These are phyloP conservation scores for Cryptococcus hybrid DNA, from an alignment of 1,284 basidiomycete species.

Conservation along the genomic window DNA sequence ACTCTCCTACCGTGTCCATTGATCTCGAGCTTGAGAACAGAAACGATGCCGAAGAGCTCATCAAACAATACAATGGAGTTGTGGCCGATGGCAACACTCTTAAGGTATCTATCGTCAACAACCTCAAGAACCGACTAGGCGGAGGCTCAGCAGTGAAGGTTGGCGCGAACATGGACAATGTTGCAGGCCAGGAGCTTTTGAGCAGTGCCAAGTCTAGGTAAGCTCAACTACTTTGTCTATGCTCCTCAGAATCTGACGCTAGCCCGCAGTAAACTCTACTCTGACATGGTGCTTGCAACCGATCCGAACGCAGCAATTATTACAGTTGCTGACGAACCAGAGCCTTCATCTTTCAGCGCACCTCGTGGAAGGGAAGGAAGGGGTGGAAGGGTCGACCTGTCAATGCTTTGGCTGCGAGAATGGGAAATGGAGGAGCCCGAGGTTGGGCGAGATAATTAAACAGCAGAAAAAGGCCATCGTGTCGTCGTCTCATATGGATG, in stretches of 20 bases:
- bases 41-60: slow-evolving; percentile 63
- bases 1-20: slow-evolving; percentile 55
- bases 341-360: slow-evolving; percentile 67
- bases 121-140: slow-evolving; percentile 46
- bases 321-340: slow-evolving; percentile 37
- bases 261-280: slow-evolving; percentile 71
- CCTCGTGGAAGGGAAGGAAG: slow-evolving; percentile 77
- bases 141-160: background rate
- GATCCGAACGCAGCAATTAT: slow-evolving; percentile 68
- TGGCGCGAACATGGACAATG: background rate
- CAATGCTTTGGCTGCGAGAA: background rate
- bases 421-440: slow-evolving; percentile 52
- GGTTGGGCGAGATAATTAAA: too few species aligned
- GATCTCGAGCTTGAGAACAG: slow-evolving; percentile 70
- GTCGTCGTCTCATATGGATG: slow-evolving; percentile 61
- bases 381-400: slow-evolving; percentile 50
- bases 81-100: slow-evolving; percentile 76
- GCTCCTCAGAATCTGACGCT: background rate
- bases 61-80: slow-evolving; percentile 72
- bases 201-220: slow-evolving; percentile 7
- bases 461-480: slow-evolving; percentile 59
- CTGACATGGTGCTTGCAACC: slow-evolving; percentile 67
- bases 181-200: slow-evolving; percentile 10
- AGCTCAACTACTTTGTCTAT: background rate
- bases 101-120: slow-evolving; percentile 61